Conservation (phyloP, 2,329 filamentous ascomycete genomes). For the Fusarium sp. region DNA sequence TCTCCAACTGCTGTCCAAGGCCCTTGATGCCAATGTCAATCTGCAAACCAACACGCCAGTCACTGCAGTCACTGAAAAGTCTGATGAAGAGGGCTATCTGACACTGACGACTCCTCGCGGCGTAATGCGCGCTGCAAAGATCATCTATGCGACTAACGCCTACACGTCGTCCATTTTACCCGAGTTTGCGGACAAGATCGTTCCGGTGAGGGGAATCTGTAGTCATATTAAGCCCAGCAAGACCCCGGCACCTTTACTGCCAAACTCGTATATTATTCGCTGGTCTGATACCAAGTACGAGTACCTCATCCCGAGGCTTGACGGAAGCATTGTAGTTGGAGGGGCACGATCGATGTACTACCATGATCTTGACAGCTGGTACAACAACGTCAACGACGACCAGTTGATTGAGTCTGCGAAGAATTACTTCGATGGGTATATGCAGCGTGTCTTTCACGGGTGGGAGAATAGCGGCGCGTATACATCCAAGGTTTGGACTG, state of each 20-base stretch:
- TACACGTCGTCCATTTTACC: background rate
- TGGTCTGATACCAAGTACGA: slow-evolving; percentile 6
- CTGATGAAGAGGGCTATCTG: background rate
- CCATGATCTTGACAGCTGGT: background rate
- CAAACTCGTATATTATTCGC: background rate
- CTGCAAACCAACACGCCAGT: background rate
- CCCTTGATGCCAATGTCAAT: background rate
- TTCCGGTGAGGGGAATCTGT: background rate
- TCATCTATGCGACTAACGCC: background rate
- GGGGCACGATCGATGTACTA: background rate
- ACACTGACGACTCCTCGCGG: background rate
- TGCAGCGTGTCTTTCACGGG: slow-evolving; percentile 57
- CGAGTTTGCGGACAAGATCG: background rate
- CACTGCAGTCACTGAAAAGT: background rate
- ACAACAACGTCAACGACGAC: background rate
- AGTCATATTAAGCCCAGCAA: background rate
- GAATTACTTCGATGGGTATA: slow-evolving; percentile 56
- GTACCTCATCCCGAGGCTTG: background rate
- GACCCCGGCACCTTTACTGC: background rate
- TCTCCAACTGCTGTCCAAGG: background rate
- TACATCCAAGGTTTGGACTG: slow-evolving; percentile 45
- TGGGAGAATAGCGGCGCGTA: slow-evolving; percentile 56
- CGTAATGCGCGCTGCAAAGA: background rate
- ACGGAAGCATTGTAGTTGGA: background rate
- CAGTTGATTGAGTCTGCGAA: background rate